Percentiles rank a stretch among this genome's conserved stretches.
Evolutionary conservation across 1,139 yeast species (phyloP).

Genomic region (Blastobotrys persicus): DNA sequence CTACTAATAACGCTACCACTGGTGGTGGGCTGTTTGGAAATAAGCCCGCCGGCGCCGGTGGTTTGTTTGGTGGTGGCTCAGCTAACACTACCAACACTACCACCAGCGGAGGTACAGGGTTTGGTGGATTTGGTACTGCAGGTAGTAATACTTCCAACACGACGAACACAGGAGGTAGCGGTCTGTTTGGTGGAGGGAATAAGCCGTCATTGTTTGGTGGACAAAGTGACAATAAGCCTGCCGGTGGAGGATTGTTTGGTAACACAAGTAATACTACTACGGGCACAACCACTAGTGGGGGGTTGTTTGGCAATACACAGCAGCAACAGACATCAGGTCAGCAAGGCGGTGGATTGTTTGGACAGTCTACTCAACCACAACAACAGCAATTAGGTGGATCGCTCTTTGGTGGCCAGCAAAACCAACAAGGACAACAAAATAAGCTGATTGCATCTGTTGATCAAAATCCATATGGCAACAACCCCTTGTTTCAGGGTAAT

Average conservation of each 20-base stretch:
- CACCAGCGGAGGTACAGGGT: conserved; percentile 23
- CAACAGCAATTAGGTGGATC: conserved; percentile 22
- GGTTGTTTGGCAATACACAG: conserved; percentile 16
- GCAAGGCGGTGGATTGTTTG: conserved; percentile 3
- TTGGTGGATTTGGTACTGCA: conserved; percentile 39
- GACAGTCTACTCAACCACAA: conserved; percentile 9
- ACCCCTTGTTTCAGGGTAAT: conserved; percentile 55
- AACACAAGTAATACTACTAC: conserved; percentile 18
- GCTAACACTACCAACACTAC: conserved; percentile 27
- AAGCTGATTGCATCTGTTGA: conserved; percentile 47
- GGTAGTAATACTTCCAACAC: conserved; percentile 22
- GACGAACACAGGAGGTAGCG: conserved; percentile 24
- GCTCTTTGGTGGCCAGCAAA: conserved; percentile 17
- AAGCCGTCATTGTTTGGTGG: conserved; percentile 14
- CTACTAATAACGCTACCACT: conserved; percentile 16
- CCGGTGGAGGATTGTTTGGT: conserved; percentile 33
- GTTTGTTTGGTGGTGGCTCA: conserved; percentile 25
- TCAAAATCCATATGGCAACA: conserved; percentile 72
- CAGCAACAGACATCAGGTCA: conserved; percentile 8
- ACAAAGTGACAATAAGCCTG: not conserved
- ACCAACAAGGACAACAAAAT: conserved; percentile 23
- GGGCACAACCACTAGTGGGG: conserved; percentile 29
- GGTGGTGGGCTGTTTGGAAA: conserved; percentile 37
- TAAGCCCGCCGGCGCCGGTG: conserved; percentile 20
- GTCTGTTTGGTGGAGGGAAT: conserved; percentile 36